Conservation (phyloP, 306 rosid species). For the Dicorynia guianensis region DNA sequence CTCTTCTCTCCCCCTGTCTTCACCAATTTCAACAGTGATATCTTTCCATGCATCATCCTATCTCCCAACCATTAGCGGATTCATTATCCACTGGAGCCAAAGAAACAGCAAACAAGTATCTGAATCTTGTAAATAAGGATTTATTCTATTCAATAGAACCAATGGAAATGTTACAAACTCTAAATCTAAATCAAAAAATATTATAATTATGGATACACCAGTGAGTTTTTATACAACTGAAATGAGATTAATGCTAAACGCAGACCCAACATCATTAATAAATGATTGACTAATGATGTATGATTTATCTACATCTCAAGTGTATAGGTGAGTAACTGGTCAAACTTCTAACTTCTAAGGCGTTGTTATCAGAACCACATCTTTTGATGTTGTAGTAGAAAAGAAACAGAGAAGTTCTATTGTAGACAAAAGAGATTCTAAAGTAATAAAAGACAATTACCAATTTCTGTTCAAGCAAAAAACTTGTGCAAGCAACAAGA, state of each 20-base stretch:
- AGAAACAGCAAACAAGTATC: background rate
- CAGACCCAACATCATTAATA: background rate
- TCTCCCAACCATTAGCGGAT: background rate
- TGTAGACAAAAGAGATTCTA: slow-evolving; percentile 8
- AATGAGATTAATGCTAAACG: background rate
- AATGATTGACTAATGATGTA: background rate
- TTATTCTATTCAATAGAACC: background rate
- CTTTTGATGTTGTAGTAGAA: slow-evolving; percentile 15
- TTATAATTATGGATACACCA: background rate
- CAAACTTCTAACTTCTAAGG: background rate
- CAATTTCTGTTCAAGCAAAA: slow-evolving; percentile 84
- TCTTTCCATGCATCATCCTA: background rate
- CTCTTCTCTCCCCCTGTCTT: background rate
- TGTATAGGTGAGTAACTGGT: background rate
- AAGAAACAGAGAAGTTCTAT: background rate
- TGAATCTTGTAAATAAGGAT: background rate
- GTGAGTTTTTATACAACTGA: background rate
- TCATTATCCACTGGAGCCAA: too few species aligned
- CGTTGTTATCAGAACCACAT: slow-evolving; percentile 1
- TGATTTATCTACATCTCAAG: slow-evolving; percentile 6
- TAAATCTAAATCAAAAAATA: background rate
- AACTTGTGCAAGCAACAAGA: slow-evolving; percentile 81
- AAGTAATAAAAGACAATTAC: slow-evolving; percentile 45
- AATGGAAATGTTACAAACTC: background rate
- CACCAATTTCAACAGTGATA: background rate